These are phyloP conservation scores for Tricholoma sp. DNA, from an alignment of 768 basidiomycete species.

Conservation along the genomic window DNA sequence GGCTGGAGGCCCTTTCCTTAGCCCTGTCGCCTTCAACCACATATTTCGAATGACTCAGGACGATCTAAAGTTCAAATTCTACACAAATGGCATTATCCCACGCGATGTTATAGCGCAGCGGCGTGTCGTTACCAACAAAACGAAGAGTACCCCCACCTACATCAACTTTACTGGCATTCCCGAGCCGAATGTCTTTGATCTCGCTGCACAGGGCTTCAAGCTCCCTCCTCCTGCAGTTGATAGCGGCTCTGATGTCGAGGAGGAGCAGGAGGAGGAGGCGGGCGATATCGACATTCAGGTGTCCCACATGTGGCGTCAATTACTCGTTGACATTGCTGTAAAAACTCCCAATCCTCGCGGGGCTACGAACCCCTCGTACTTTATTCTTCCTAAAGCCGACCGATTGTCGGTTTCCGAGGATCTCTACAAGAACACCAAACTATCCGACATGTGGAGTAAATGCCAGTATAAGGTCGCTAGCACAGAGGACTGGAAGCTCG, in stretches of 20 bases:
- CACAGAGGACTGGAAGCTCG: background rate
- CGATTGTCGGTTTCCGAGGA: slow-evolving; percentile 4
- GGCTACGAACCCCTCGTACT: slow-evolving; percentile 8
- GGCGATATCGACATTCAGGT: slow-evolving; percentile 6
- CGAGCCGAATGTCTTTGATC: background rate
- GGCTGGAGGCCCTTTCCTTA: background rate
- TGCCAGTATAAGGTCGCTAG: background rate
- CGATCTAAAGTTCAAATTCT: background rate
- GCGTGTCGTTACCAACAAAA: background rate
- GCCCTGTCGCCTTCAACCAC: no score
- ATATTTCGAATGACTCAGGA: background rate
- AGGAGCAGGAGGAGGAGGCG: background rate
- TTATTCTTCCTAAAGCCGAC: slow-evolving; percentile 6
- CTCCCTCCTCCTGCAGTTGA: slow-evolving; percentile 5
- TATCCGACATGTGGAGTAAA: slow-evolving; percentile 1
- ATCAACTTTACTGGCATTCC: background rate
- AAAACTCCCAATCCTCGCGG: slow-evolving; percentile 15
- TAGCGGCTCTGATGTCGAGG: slow-evolving; percentile 13
- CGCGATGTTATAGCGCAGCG: background rate
- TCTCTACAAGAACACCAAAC: slow-evolving; percentile 10
- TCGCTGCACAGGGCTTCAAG: background rate
- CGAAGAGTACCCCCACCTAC: background rate
- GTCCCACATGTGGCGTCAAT: slow-evolving; percentile 18
- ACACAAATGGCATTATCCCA: background rate
- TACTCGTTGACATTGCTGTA: slow-evolving; percentile 15